Conservation (phyloP, 495 filamentous ascomycete species). For the Cercophora sp. region DNA sequence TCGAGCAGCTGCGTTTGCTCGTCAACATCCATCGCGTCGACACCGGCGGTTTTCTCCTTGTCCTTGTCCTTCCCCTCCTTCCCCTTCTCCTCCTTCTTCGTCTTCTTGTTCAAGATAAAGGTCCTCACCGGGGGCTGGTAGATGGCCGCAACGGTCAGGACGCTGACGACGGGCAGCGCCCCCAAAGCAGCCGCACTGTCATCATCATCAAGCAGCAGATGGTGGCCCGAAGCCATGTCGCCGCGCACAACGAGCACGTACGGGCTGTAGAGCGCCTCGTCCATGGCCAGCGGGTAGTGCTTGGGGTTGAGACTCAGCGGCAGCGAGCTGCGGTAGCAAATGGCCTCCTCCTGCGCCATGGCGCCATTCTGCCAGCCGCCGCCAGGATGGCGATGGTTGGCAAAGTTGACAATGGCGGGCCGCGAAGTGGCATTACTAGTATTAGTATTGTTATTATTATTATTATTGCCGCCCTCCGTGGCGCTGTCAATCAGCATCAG, state of each 20-base stretch:
- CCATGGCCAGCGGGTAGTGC: background rate
- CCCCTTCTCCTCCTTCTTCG: too few relatives aligned
- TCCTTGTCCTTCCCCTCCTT: too few relatives aligned
- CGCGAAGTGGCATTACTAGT: background rate
- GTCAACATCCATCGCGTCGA: too few relatives aligned
- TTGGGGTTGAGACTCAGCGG: constrained; percentile 1
- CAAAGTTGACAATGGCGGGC: constrained; percentile 9
- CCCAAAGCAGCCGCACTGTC: too few relatives aligned
- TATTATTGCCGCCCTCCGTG: background rate
- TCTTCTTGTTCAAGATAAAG: background rate
- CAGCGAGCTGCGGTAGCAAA: constrained; percentile 13
- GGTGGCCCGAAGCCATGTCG: background rate
- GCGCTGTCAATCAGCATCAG: too few relatives aligned
- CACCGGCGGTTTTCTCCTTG: too few relatives aligned
- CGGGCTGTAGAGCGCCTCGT: constrained; percentile 6
- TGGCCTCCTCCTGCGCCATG: constrained; percentile 12
- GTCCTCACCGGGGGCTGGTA: background rate
- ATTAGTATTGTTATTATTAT: background rate
- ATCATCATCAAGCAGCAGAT: background rate
- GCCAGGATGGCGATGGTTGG: constrained; percentile 7
- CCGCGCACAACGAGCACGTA: constrained; percentile 4
- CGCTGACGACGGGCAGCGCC: constrained; percentile 2
- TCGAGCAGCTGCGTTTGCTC: too few relatives aligned
- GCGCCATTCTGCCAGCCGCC: constrained; percentile 15
- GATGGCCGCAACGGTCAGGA: constrained; percentile 4